A percentile compares a stretch with the other conserved stretches of the same genome.
These are phyloP conservation scores for Rhizomucor pusillus DNA, from an alignment of 371 early-diverging fungal genomes.

Conservation along the genomic window DNA sequence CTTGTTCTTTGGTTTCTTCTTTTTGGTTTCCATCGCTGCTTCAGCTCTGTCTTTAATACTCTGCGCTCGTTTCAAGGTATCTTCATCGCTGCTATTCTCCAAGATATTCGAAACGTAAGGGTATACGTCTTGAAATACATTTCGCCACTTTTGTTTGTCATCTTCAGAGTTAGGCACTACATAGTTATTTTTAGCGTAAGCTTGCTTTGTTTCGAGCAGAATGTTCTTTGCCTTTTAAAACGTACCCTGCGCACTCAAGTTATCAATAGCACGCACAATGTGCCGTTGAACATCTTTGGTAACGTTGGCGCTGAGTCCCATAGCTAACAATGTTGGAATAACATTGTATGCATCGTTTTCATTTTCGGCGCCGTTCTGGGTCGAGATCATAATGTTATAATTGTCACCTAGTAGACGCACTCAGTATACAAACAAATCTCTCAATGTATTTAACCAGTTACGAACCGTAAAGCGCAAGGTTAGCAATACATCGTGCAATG, in stretches of 20 bases:
- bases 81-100: conserved; percentile 17
- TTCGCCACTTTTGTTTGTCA: conserved; percentile 6
- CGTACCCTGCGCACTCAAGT: conserved; percentile 36
- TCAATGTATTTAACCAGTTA: too few relatives aligned
- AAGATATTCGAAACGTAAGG: conserved; percentile 17
- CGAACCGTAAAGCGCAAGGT: conserved; percentile 56
- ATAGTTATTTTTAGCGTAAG: too few relatives aligned
- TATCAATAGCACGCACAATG: conserved; percentile 45
- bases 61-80: conserved; percentile 33
- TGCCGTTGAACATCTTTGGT: conserved; percentile 40
- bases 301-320: conserved; percentile 30
- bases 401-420: conserved; percentile 23
- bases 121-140: conserved; percentile 17
- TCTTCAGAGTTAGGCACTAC: conserved; percentile 5
- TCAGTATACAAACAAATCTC: background rate
- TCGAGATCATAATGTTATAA: conserved; percentile 18
- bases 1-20: background rate
- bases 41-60: conserved; percentile 13
- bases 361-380: background rate
- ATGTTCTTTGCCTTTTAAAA: background rate
- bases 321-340: conserved; percentile 42
- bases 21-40: background rate
- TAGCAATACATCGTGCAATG: conserved; percentile 57
- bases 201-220: too few relatives aligned
- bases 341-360: conserved; percentile 33